Conservation (phyloP, 345 rosid genomes). For the Gossypium bickii region DNA sequence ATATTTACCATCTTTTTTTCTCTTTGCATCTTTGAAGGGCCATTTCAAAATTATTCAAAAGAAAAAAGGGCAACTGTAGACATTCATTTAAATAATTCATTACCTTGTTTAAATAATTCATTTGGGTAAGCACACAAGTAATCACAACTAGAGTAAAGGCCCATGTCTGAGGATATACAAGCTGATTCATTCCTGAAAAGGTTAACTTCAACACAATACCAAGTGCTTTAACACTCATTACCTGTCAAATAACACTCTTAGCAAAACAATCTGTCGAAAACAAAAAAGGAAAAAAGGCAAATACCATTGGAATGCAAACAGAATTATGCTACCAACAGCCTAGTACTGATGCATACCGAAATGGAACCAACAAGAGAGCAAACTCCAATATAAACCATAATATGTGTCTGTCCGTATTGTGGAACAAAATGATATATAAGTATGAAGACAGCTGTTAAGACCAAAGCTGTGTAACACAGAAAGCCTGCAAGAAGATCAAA, state of each 20-base stretch:
- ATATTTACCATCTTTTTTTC: neutral
- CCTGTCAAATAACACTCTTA: constrained; percentile 34
- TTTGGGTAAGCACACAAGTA: constrained; percentile 61
- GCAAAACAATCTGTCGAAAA: neutral
- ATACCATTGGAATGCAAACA: neutral
- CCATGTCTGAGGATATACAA: constrained; percentile 78
- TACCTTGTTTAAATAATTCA: constrained; percentile 80
- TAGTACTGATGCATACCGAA: constrained; percentile 52
- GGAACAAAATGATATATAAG: constrained; percentile 70
- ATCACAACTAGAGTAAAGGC: constrained; percentile 54
- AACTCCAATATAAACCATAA: constrained; percentile 89
- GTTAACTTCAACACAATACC: constrained; percentile 77
- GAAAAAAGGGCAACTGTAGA: neutral
- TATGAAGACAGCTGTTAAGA: constrained; percentile 59
- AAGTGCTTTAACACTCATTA: constrained; percentile 82
- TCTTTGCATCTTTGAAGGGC: neutral
- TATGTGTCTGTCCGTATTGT: constrained; percentile 87
- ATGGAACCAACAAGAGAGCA: constrained; percentile 97
- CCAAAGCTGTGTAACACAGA: constrained; percentile 75
- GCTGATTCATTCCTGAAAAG: constrained; percentile 69
- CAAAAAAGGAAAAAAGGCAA: neutral
- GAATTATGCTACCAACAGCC: neutral
- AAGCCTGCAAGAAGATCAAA: constrained; percentile 54
- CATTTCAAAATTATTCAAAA: neutral
- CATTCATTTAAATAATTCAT: constrained; percentile 49